A percentile compares a stretch with the other conserved stretches of the same genome.
phyloP scores from a whole-genome alignment of 768 basidiomycete species.

The Hortiboletus campestris region DNA sequence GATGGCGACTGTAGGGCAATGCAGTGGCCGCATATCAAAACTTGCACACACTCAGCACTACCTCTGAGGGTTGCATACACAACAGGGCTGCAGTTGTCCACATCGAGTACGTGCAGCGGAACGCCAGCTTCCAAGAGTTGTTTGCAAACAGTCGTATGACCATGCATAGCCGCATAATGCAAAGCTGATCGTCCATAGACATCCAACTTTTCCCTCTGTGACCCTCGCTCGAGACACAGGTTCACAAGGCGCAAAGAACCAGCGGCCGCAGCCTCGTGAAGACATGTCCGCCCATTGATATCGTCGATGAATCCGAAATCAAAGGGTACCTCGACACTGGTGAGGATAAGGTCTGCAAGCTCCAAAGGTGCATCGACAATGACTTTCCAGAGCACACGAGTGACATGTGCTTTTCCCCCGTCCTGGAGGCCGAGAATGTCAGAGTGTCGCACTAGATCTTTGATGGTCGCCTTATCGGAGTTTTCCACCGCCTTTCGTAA shows the following conservation, averaged over 20 bases:
- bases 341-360: constrained; percentile 72
- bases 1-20: constrained; percentile 60
- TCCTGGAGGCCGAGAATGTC: constrained; percentile 60
- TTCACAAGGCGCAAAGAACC: constrained; percentile 76
- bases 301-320: constrained; percentile 94
- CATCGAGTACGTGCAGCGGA: constrained; percentile 70
- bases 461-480: constrained; percentile 57
- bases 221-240: constrained; percentile 72
- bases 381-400: constrained; percentile 94
- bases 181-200: constrained; percentile 91
- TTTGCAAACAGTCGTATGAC: constrained; percentile 72
- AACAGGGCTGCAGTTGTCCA: constrained; percentile 93
- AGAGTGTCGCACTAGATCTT: constrained; percentile 69
- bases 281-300: constrained; percentile 91
- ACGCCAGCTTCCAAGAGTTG: constrained; percentile 69
- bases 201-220: constrained; percentile 73
- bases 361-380: constrained; percentile 74
- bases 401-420: constrained; percentile 65
- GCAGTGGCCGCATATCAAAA: constrained; percentile 72
- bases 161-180: constrained; percentile 96
- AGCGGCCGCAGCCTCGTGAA: constrained; percentile 90
- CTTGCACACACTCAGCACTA: constrained; percentile 75
- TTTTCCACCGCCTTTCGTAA: constrained; percentile 73
- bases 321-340: constrained; percentile 65
- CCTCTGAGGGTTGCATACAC: constrained; percentile 92